Evolutionary conservation across 192 early-diverging fungal genomes (phyloP), one percentile per base, ranked within the genome.

Genomic region (Backusella psychrophila): DNA sequence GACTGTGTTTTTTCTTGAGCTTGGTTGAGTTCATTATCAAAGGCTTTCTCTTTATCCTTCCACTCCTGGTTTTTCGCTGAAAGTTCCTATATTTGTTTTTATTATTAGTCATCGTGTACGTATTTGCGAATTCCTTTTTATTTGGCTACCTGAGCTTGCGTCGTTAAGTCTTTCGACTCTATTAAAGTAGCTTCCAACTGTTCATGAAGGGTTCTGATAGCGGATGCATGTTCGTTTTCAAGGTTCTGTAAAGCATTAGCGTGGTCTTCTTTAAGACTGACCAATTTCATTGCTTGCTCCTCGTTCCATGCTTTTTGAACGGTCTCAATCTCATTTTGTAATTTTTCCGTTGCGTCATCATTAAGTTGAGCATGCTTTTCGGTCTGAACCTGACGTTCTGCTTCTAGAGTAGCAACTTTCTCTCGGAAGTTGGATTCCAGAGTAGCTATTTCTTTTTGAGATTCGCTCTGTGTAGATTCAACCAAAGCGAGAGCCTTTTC

Each of bases 261-360:
- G 44, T 69, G 49, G 17, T 71, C 53, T 0, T 31, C 29, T 38
- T 74, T 49, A 39, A 74, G 14, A 1, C 5, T 21, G 3, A 19
- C 17, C 33, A 65, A 26, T n/a, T 36, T 34, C 23, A 36, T 42
- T 36, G 36, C 17, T 63, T 74, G 72, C 3, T 74, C 72, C 8
- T 74, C 35, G 6, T 74, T 34, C 72, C 72, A 74, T 63, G 29
- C 8, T 26, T 39, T 36, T 63, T 74, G 72, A 65, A 74, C 53
- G 31, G 72, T 41, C 36, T 74, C 72, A 44, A 71, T 71, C 17
- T 71, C 70, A 42, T 49, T 44, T 49, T 71, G 70, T 44, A 71
- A 29, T 34, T 36, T 56, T 38, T 74, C 72, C 7, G 72, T 65
- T 5, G 53, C 31, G 8, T 74, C 53, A 63, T 74, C 70, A 31